Base-by-base conservation (phyloP, 169 alveolate species). In the Plasmodium adleri region DNA sequence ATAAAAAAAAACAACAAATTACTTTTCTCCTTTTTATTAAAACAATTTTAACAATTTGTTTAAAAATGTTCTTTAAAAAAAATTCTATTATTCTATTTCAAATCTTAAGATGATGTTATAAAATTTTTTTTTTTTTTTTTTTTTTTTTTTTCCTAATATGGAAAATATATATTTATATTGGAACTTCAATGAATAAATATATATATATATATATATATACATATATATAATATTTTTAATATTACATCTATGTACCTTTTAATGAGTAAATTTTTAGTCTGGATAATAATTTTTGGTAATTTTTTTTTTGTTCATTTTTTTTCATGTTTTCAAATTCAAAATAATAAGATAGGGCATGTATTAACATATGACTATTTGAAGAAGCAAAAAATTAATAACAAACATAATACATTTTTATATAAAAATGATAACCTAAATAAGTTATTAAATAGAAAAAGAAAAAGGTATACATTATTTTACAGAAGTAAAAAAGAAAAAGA, bases 401-500 rank as follows among this genome's bases (percentile, higher is more conserved):
- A 39, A 24, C 13, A 15, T 43, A 1, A 13, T 52, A 9, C 71
- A 7, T 39, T 78, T 70, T 12, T 64, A 0, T 20, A 22, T 22
- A 63, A 70, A 0, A 64, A 32, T 43, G 43, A 6, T 1, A 8
- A 45, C 10, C 12, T 39, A 20, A 45, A 59, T 9, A 68, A 39
- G 9, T 32, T 32, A 32, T 32, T 32, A 32, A 22, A 80, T 67
- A 68, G 26, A 32, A 47, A 45, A 62, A 80, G 43, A 24, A 56
- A 80, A 7, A 47, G n/a, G 12, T 5, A 47, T 22, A 66, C 20
- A 63, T 32, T 68, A 7, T 80, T 80, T 80, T 80, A 80, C 20
- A 80, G 26, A 52, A 80, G 70, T 50, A 80, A 80, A 39, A 80
- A 68, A 26, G 90, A 80, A 80, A 60, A 39, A 43, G 85, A 80